Evolutionary conservation across 495 filamentous ascomycete species (phyloP).

Genomic region (Penicillium bovifimosum): DNA sequence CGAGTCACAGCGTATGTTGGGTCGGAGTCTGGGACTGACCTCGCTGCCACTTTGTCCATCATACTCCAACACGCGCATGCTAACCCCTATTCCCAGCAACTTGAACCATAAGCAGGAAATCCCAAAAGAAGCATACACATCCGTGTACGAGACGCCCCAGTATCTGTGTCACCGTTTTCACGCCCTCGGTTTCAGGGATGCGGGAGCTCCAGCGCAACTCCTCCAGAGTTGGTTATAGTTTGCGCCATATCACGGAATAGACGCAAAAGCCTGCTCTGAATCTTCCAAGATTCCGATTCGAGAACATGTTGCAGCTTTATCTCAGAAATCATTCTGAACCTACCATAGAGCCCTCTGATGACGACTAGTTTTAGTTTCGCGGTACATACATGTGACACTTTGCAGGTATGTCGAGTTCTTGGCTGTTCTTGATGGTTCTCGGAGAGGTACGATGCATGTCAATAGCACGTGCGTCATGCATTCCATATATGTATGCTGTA

Average conservation of each 20-base stretch:
- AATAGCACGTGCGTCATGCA: not conserved
- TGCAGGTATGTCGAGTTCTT: not conserved
- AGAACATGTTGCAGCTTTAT: not conserved
- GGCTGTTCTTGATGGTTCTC: not conserved
- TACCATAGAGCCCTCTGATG: not conserved
- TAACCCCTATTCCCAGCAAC: not conserved
- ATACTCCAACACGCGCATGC: not conserved
- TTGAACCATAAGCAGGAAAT: not conserved
- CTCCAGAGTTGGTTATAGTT: not conserved
- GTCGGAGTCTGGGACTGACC: not conserved
- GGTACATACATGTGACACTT: no score
- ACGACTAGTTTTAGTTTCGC: not conserved
- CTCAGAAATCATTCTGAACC: not conserved
- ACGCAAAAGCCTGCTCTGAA: not conserved
- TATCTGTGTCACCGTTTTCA: not conserved
- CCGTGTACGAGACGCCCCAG: not conserved
- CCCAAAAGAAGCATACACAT: not conserved
- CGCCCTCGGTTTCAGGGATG: slow-evolving; percentile 2
- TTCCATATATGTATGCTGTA: no score
- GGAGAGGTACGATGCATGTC: not conserved
- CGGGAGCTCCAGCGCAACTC: not conserved
- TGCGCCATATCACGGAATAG: not conserved
- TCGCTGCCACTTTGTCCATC: not conserved
- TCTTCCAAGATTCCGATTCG: not conserved
- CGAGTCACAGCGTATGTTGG: not conserved